A percentile compares a stretch with the other conserved stretches of the same genome.
Evolutionary conservation across 805 yeast genomes (phyloP).

Genomic region (Starmerella apis): DNA sequence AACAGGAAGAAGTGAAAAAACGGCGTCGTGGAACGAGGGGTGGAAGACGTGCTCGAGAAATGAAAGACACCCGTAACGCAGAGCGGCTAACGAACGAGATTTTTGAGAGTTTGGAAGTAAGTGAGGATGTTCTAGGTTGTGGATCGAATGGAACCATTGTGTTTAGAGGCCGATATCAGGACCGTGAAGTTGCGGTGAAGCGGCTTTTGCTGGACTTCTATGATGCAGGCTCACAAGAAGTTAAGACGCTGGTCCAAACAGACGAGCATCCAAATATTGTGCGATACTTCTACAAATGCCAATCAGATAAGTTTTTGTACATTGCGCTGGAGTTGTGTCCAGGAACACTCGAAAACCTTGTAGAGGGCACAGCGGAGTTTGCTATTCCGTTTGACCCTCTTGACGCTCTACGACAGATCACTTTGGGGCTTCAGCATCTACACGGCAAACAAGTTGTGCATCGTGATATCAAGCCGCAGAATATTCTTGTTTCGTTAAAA

Average conservation of each 20-base stretch:
- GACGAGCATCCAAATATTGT: slow-evolving; percentile 95
- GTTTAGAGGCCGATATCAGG: slow-evolving; percentile 78
- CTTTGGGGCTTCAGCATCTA: slow-evolving; percentile 73
- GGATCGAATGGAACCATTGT: slow-evolving; percentile 98
- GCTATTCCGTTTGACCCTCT: slow-evolving; percentile 28
- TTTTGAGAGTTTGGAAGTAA: slow-evolving; percentile 34
- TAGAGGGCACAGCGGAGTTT: slow-evolving; percentile 36
- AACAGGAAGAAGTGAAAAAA: slow-evolving; percentile 34
- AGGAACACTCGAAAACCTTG: slow-evolving; percentile 76
- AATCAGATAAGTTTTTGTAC: slow-evolving; percentile 74
- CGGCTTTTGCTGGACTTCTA: slow-evolving; percentile 87
- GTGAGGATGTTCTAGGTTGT: slow-evolving; percentile 75
- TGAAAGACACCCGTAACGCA: neutral
- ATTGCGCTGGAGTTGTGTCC: slow-evolving; percentile 89
- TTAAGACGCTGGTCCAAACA: slow-evolving; percentile 75
- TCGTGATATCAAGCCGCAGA: slow-evolving; percentile 90
- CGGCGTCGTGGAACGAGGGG: slow-evolving; percentile 83
- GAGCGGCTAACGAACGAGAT: slow-evolving; percentile 1
- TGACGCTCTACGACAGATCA: slow-evolving; percentile 54
- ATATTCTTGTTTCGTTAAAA: slow-evolving; percentile 71
- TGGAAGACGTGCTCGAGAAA: slow-evolving; percentile 34
- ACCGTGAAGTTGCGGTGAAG: slow-evolving; percentile 91
- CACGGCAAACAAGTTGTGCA: slow-evolving; percentile 89
- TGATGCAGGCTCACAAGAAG: slow-evolving; percentile 89
- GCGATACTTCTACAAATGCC: slow-evolving; percentile 86